phyloP scores from a whole-genome alignment of 2,329 filamentous ascomycete species.

The Ascocoryne sarcoides region DNA sequence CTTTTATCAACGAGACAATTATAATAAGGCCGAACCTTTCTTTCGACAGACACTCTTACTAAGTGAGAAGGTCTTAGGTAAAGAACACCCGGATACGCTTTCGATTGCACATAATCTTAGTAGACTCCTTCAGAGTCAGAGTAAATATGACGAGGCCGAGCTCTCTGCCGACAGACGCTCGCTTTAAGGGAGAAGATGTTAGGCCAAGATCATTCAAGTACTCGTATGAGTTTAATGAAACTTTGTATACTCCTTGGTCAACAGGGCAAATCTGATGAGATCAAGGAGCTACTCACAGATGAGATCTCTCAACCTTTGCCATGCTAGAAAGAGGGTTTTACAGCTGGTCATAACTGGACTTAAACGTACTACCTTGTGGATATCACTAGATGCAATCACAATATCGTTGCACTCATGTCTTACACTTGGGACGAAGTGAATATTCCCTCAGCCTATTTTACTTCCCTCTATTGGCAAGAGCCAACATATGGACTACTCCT shows the following conservation, averaged over 20 bases:
- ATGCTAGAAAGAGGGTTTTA: background rate
- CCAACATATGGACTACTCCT: background rate
- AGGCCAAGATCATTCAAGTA: background rate
- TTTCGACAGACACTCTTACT: conserved; percentile 5
- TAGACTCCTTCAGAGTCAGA: conserved; percentile 2
- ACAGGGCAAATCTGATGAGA: background rate
- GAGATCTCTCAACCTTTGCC: background rate
- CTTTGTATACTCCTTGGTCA: background rate
- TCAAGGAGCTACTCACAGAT: background rate
- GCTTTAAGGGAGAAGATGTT: background rate
- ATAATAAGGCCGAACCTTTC: conserved; percentile 4
- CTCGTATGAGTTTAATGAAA: background rate
- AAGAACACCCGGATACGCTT: conserved; percentile 3
- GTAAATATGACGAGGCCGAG: conserved; percentile 6
- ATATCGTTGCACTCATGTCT: background rate
- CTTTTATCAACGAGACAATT: conserved; percentile 3
- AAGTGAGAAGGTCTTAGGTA: conserved; percentile 7
- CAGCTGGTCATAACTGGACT: background rate
- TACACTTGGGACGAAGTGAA: background rate
- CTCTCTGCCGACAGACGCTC: background rate
- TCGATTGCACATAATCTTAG: conserved; percentile 7
- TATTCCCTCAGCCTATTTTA: background rate
- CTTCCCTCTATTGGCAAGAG: background rate
- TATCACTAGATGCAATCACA: background rate
- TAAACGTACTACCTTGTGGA: background rate